Base-by-base conservation (phyloP, 352 stramenopile species). In the Pythium oligandrum region DNA sequence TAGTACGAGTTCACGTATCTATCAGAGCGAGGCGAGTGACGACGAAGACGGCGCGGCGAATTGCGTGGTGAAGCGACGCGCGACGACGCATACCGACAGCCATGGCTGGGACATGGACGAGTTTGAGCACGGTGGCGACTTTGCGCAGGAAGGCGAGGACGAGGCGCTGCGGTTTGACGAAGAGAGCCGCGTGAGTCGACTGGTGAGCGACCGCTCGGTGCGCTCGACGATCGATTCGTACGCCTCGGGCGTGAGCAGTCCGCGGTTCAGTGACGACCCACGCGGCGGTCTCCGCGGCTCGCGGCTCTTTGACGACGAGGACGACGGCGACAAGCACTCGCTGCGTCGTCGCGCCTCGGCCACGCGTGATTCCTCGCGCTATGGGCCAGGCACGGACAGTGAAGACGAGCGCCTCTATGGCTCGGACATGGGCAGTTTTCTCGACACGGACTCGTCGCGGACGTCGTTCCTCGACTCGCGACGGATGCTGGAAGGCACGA, bases 301-400 rank as follows among this genome's bases (percentile, higher is more conserved):
- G 33, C 52, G 51, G 17, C 52, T 66, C 33, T 70, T 70, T 63
- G 63, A 63, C n/a, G 57, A 70, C 4, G 63, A 70, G 12, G 5
- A 37, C 6, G 47, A 63, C 26, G 37, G 6, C 4, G 34, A 7
- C 3, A 43, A 40, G 6, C 39, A 36, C 6, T 34, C 40, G 6
- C 47, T 61, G 6, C 48, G 55, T 8, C 52, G 49, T 26, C 17
- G 17, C 17, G 17, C 17, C 17, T 26, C 17, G 17, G 17, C 17
- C 17, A 26, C 17, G 17, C 17, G 17, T 26, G 17, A 26, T 26
- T 26, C 17, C 17, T 26, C 17, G 31, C 49, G 54, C 33, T 52
- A 39, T 30, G 48, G 49, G 4, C 55, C 48, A 26, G 53, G 48
- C 44, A n/a, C 52, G 3, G 53, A 56, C 1, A 51, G 48, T 30